Conservation (phyloP, 2,329 filamentous ascomycete species). For the Pseudopyricularia javanii region DNA sequence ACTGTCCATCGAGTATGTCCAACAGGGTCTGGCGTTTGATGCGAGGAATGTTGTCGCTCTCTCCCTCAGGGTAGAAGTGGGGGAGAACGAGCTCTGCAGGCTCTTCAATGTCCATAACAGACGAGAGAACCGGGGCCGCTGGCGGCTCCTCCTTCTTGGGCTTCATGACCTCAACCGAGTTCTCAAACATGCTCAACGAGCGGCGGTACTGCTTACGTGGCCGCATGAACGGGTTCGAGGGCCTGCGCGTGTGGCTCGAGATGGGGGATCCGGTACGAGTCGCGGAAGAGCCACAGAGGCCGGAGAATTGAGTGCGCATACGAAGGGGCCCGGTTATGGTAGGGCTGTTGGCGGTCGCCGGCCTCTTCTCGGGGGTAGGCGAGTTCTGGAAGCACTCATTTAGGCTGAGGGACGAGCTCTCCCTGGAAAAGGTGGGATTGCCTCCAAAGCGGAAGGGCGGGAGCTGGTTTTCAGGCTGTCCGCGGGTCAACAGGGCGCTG, state of each 20-base stretch:
- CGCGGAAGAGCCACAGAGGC: conserved; percentile 35
- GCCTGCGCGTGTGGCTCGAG: conserved; percentile 57
- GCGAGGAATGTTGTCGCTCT: conserved; percentile 76
- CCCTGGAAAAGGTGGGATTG: conserved; percentile 8
- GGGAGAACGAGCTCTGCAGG: conserved; percentile 63
- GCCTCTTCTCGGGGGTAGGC: conserved; percentile 57
- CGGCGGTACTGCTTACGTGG: conserved; percentile 82
- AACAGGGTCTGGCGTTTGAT: conserved; percentile 74
- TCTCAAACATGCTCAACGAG: conserved; percentile 96
- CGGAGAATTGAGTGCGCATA: conserved; percentile 52
- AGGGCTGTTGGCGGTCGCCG: conserved; percentile 47
- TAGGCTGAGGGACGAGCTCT: conserved; percentile 49
- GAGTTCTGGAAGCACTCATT: conserved; percentile 75
- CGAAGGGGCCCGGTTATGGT: conserved; percentile 38
- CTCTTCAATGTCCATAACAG: conserved; percentile 77
- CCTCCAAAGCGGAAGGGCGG: conserved; percentile 66
- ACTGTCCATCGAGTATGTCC: conserved; percentile 79
- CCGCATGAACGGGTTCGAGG: conserved; percentile 57
- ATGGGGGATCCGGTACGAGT: conserved; percentile 66
- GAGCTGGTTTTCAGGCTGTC: conserved; percentile 50
- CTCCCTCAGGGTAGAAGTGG: conserved; percentile 69
- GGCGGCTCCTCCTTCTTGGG: conserved; percentile 51
- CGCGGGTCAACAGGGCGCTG: conserved; percentile 50
- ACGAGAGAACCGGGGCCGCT: conserved; percentile 47
- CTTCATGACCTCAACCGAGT: conserved; percentile 77